phyloP scores from a whole-genome alignment of 768 basidiomycete species.

The Asterophora lycoperdoides region DNA sequence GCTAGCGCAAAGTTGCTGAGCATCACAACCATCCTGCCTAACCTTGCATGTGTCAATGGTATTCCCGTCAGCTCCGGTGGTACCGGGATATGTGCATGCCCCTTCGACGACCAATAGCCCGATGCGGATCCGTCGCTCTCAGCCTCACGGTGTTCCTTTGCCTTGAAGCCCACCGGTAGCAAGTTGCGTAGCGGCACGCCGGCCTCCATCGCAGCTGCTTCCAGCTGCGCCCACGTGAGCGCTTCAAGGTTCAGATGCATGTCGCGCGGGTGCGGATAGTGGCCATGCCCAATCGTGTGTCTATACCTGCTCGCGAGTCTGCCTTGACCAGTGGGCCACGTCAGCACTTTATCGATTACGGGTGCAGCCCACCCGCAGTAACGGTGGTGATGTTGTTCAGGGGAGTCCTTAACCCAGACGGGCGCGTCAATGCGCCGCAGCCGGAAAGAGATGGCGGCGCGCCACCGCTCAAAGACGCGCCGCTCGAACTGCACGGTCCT shows the following conservation, averaged over 20 bases:
- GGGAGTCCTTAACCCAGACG: conserved; percentile 48
- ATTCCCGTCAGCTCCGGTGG: conserved; percentile 14
- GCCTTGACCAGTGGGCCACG: not conserved
- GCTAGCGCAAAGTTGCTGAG: conserved; percentile 49
- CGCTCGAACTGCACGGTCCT: conserved; percentile 37
- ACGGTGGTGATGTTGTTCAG: not conserved
- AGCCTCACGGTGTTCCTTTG: not conserved
- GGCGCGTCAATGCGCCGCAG: conserved; percentile 46
- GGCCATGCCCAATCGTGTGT: conserved; percentile 12
- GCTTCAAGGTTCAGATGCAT: conserved; percentile 64
- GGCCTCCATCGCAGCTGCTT: conserved; percentile 63
- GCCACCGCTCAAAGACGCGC: conserved; percentile 52
- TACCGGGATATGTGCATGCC: not conserved
- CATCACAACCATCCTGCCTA: conserved; percentile 55
- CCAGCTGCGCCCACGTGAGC: conserved; percentile 49
- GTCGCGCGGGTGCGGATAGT: conserved; percentile 33
- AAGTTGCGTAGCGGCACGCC: conserved; percentile 55
- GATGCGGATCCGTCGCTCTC: not conserved
- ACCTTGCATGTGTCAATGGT: conserved; percentile 50
- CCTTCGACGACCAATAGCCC: too few species aligned
- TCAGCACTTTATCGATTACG: conserved; percentile 3
- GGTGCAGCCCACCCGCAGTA: not conserved
- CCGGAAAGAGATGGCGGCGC: conserved; percentile 58
- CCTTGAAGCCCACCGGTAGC: conserved; percentile 31
- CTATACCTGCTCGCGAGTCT: conserved; percentile 1